Percentiles rank a stretch among this genome's conserved stretches.
These are phyloP conservation scores for Euryodendron excelsum DNA, from an alignment of 148 eudicot genomes.

Conservation along the genomic window DNA sequence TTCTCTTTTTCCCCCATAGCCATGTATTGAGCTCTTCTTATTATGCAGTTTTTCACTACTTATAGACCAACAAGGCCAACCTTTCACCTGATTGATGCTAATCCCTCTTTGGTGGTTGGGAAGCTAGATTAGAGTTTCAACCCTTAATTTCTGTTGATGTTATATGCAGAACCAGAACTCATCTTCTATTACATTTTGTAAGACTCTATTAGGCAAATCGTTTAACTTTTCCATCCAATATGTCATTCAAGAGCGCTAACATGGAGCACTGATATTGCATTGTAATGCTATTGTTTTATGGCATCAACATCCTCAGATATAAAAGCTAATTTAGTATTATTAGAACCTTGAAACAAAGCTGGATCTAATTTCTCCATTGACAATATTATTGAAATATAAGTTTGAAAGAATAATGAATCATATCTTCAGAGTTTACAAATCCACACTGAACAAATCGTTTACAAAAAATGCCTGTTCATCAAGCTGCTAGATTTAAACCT, in stretches of 20 bases:
- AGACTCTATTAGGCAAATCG: too few species aligned
- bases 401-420: slow-evolving; percentile 12
- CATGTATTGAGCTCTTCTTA: not conserved
- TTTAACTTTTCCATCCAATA: too few species aligned
- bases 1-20: not conserved
- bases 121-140: not conserved
- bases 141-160: not conserved
- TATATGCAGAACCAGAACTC: not conserved
- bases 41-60: not conserved
- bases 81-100: too few species aligned
- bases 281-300: too few species aligned
- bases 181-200: not conserved
- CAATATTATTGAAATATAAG: not conserved
- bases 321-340: not conserved
- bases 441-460: not conserved
- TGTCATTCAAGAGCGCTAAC: too few species aligned
- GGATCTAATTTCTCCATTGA: too few species aligned
- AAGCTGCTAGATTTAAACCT: slow-evolving; percentile 5
- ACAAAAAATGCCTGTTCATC: not conserved
- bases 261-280: too few species aligned
- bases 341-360: not conserved
- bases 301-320: too few species aligned
- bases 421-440: not conserved
- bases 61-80: not conserved
- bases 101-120: not conserved